Evolutionary conservation across 805 yeast genomes (phyloP).

Genomic region (Helenozyma baotianmanensis): DNA sequence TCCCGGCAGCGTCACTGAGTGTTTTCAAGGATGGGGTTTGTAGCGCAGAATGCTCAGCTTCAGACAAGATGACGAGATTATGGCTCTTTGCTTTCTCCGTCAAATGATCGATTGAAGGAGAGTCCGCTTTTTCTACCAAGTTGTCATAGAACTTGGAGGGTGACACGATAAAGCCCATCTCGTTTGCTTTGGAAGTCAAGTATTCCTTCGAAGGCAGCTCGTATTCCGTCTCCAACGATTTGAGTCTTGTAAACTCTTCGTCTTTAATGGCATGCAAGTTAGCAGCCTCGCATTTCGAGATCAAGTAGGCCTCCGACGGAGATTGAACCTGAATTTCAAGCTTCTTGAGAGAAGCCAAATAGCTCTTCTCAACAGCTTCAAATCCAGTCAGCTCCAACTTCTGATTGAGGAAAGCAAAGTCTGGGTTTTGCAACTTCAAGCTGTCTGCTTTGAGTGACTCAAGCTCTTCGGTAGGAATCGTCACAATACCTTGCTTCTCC

Average conservation of each 20-base stretch:
- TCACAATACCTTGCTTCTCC: constrained; percentile 27
- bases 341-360: constrained; percentile 10
- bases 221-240: constrained; percentile 19
- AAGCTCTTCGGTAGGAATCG: constrained; percentile 24
- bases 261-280: constrained; percentile 15
- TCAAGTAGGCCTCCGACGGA: constrained; percentile 25
- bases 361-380: constrained; percentile 11
- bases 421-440: constrained; percentile 18
- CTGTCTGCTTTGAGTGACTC: constrained; percentile 11
- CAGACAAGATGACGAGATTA: constrained; percentile 6
- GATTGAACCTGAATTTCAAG: constrained; percentile 9
- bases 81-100: constrained; percentile 2
- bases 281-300: constrained; percentile 16
- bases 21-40: constrained; percentile 9
- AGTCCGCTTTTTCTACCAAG: constrained; percentile 16
- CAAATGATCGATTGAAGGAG: constrained; percentile 5
- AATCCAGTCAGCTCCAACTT: constrained; percentile 15
- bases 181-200: constrained; percentile 31
- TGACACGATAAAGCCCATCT: constrained; percentile 28
- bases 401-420: constrained; percentile 18
- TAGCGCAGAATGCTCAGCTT: constrained; percentile 6
- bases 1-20: constrained; percentile 7
- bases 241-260: constrained; percentile 14
- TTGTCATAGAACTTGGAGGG: constrained; percentile 28
- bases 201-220: constrained; percentile 32